Evolutionary conservation across 192 early-diverging fungal genomes (phyloP), one percentile per base, ranked within the genome.

Genomic region (Coemansia sp.): DNA sequence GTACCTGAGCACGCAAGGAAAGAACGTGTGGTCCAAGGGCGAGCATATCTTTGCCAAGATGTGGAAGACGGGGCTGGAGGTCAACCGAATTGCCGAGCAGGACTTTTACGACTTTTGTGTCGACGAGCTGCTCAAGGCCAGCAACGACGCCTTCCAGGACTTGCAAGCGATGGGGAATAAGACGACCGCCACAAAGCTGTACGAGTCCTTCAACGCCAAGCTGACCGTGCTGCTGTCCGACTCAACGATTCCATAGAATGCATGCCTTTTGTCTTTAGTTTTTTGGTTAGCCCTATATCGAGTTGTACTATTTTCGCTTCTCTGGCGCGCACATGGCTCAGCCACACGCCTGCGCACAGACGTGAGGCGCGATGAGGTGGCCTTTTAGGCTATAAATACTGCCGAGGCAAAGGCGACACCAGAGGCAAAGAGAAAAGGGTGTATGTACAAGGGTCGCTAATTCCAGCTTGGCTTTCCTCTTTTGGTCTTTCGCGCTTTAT

Each of bases 71-170:
- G 79, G 79, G 29, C 62, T 82, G 56, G 79, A 82, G 37, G 73
- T 82, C 59, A 82, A 70, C 45, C 79, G 79, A 1, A 76, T 82
- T 49, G 79, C 79, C 17, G 79, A 82, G 67, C 79, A 82, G 59
- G 79, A 82, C 59, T 82, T 82, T 67, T 82, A 76, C 59, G 79
- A 82, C 71, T 82, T 71, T 65, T 82, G 79, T 42, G 79, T 82
- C 11, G 79, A 82, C 56, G 79, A 82, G 67, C 70, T 82, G 46
- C 71, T 82, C 65, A 82, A 82, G 64, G 70, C 70, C 35, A 82
- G 79, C 65, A 67, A 36, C 49, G 79, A 82, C 5, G 79, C 79
- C 6, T 76, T 69, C 67, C 73, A 82, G 24, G 79, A 82, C 49
- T 43, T 82, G 61, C 66, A 75, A 65, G 60, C 74, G 22, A 76